phyloP scores from a whole-genome alignment of 768 basidiomycete species.

The Naematelia encephala region DNA sequence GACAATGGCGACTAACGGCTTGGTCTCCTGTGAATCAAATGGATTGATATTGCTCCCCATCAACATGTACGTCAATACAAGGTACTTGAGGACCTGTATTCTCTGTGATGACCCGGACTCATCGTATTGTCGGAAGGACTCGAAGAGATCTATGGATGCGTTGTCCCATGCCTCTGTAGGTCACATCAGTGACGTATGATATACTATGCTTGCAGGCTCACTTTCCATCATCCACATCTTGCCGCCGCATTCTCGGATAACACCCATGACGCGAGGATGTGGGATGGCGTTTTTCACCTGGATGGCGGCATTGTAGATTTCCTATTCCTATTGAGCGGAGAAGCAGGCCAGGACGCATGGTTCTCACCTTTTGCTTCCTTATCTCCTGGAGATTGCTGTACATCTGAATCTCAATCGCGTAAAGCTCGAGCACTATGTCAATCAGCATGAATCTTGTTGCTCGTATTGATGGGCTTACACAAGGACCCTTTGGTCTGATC shows the following conservation, averaged over 20 bases:
- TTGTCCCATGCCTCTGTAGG: conserved; percentile 92
- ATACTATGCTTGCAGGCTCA: conserved; percentile 50
- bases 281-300: conserved; percentile 93
- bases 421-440: conserved; percentile 75
- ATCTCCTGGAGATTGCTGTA: conserved; percentile 93
- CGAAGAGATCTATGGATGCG: conserved; percentile 97
- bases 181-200: not conserved
- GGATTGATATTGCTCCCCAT: conserved; percentile 98
- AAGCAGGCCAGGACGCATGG: not conserved
- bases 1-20: conserved; percentile 62
- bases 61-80: conserved; percentile 96
- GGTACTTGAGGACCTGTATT: conserved; percentile 96
- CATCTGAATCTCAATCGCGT: conserved; percentile 99
- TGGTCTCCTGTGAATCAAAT: conserved; percentile 98
- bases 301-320: conserved; percentile 94
- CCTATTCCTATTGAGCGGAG: conserved; percentile 55
- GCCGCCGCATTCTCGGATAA: conserved; percentile 97
- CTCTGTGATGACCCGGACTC: conserved; percentile 95
- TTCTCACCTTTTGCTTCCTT: conserved; percentile 83
- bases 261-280: conserved; percentile 96
- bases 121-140: conserved; percentile 97
- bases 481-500: conserved; percentile 88
- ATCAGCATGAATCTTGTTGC: conserved; percentile 5
- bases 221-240: conserved; percentile 99
- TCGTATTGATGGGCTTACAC: conserved; percentile 37